Percentiles rank a stretch among this genome's conserved stretches.
Conservation (phyloP, 306 rosid genomes). For the Delonix regia region DNA sequence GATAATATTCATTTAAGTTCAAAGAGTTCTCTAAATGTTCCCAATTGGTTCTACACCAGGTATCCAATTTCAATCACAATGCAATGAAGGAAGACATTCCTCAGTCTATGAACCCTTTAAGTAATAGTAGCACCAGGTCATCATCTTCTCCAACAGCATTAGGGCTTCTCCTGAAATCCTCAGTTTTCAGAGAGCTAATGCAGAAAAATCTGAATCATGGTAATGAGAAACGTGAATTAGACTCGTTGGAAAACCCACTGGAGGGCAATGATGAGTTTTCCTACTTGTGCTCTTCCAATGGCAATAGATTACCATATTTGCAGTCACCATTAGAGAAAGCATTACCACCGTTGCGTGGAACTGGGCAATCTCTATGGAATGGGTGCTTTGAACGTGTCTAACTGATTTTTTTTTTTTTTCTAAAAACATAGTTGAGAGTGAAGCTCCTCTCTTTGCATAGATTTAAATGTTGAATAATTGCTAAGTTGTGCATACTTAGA, state of each 20-base stretch:
- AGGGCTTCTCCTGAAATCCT: slow-evolving; percentile 78
- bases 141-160: slow-evolving; percentile 71
- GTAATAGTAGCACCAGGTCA: slow-evolving; percentile 48
- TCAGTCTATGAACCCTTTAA: slow-evolving; percentile 36
- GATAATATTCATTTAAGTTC: background rate
- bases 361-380: slow-evolving; percentile 40
- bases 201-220: slow-evolving; percentile 57
- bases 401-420: slow-evolving; percentile 23
- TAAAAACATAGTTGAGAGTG: slow-evolving; percentile 7
- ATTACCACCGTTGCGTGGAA: slow-evolving; percentile 42
- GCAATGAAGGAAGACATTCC: slow-evolving; percentile 36
- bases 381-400: slow-evolving; percentile 43
- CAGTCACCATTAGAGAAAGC: slow-evolving; percentile 51
- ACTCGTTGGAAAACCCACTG: slow-evolving; percentile 33
- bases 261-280: slow-evolving; percentile 35
- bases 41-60: background rate
- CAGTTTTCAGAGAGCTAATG: slow-evolving; percentile 67
- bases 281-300: slow-evolving; percentile 32
- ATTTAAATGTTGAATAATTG: slow-evolving; percentile 37
- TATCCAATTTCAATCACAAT: slow-evolving; percentile 38
- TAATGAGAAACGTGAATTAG: slow-evolving; percentile 48
- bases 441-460: slow-evolving; percentile 10
- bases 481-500: slow-evolving; percentile 9
- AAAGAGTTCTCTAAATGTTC: background rate
- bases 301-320: slow-evolving; percentile 44